Percentiles rank a stretch among this genome's conserved stretches.
phyloP scores from a whole-genome alignment of 108 stramenopile genomes.

The Mayamaea pseudoterrestris region DNA sequence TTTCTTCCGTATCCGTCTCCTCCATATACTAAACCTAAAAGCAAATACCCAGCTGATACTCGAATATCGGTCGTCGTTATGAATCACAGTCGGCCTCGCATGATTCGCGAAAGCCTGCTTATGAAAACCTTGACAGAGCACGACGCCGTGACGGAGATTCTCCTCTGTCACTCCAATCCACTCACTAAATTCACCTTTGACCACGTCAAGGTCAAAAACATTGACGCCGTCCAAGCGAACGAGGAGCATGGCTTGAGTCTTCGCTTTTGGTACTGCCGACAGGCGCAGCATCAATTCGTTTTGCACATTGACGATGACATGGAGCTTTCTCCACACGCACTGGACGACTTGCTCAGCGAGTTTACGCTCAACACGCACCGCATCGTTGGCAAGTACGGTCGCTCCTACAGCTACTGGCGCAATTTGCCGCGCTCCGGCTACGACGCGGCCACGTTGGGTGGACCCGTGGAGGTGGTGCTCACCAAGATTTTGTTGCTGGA shows the following conservation, averaged over 20 bases:
- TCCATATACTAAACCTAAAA: too few relatives aligned
- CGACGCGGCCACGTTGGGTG: conserved; percentile 8
- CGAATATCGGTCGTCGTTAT: conserved; percentile 28
- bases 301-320: conserved; percentile 30
- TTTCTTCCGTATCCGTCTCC: too few relatives aligned
- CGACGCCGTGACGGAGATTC: conserved; percentile 19
- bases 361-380: conserved; percentile 20
- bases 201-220: conserved; percentile 24
- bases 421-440: conserved; percentile 13
- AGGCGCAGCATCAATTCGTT: conserved; percentile 20
- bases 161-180: conserved; percentile 23
- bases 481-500: conserved; percentile 40
- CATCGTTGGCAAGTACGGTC: conserved; percentile 27
- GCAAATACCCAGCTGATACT: too few relatives aligned
- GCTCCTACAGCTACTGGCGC: conserved; percentile 13
- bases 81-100: conserved; percentile 25
- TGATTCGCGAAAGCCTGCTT: conserved; percentile 16
- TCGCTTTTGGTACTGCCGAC: conserved; percentile 24
- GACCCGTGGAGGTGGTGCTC: conserved; percentile 20
- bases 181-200: conserved; percentile 20
- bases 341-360: conserved; percentile 19
- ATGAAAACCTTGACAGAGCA: conserved; percentile 19
- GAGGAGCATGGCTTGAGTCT: conserved; percentile 22
- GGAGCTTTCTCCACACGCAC: conserved; percentile 16
- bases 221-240: conserved; percentile 21